phyloP scores from a whole-genome alignment of 176 grass and related monocot species.

The Otatea glauca region DNA sequence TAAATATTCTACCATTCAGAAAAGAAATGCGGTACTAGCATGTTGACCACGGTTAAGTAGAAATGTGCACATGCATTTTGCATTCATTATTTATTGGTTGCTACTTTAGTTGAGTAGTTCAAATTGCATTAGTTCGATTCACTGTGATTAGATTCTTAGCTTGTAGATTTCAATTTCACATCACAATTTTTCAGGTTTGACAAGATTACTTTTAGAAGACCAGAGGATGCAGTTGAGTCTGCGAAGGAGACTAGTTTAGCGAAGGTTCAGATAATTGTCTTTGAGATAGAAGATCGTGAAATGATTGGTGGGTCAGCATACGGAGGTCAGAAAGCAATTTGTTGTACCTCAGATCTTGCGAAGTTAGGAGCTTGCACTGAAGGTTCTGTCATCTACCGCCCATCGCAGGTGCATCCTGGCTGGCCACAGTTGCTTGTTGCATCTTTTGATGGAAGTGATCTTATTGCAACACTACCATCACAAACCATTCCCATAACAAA shows the following conservation, averaged over 20 bases:
- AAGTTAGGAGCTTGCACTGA: constrained; percentile 88
- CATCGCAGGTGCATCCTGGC: constrained; percentile 66
- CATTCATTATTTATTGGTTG: background rate
- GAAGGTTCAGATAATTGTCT: constrained; percentile 88
- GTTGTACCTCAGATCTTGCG: constrained; percentile 90
- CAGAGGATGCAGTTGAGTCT: constrained; percentile 61
- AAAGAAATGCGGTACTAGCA: background rate
- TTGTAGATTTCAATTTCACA: constrained; percentile 30
- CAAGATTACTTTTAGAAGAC: constrained; percentile 82
- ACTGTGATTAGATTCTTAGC: background rate
- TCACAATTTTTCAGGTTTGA: constrained; percentile 65
- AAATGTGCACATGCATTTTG: background rate
- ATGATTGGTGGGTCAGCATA: constrained; percentile 96
- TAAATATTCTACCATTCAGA: background rate
- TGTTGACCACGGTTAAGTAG: constrained; percentile 1
- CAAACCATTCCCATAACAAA: constrained; percentile 71
- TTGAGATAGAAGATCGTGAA: constrained; percentile 93
- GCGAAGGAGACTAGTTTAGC: constrained; percentile 55
- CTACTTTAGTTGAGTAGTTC: constrained; percentile 20
- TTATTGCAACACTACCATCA: constrained; percentile 66
- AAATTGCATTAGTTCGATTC: constrained; percentile 18
- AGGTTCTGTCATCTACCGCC: constrained; percentile 83
- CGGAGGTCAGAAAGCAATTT: constrained; percentile 94
- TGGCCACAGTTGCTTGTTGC: constrained; percentile 84
- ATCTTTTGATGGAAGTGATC: constrained; percentile 78